phyloP scores from a whole-genome alignment of 768 basidiomycete genomes.

The Leccinum fibrillosum region DNA sequence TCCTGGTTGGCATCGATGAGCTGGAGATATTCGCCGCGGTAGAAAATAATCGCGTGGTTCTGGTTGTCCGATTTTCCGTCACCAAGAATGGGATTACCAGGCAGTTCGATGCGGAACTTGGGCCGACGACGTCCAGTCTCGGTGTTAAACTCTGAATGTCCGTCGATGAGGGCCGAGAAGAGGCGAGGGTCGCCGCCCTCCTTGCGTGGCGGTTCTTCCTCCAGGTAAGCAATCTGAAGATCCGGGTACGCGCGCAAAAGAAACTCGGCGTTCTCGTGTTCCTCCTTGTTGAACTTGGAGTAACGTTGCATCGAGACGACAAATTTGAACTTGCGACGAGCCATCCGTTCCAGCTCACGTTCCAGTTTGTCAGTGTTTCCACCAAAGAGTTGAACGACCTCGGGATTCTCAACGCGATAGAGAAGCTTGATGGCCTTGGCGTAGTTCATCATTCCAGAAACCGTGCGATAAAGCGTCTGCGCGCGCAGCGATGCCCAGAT shows the following conservation, averaged over 20 bases:
- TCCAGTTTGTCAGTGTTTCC: slow-evolving; percentile 98
- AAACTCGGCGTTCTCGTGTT: slow-evolving; percentile 98
- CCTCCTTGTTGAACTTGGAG: slow-evolving; percentile 99
- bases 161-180: slow-evolving; percentile 95
- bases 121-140: slow-evolving; percentile 87
- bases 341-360: slow-evolving; percentile 96
- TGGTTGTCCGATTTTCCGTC: slow-evolving; percentile 99
- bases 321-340: slow-evolving; percentile 98
- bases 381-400: slow-evolving; percentile 95
- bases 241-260: slow-evolving; percentile 96
- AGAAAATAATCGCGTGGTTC: slow-evolving; percentile 99
- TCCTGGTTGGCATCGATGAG: slow-evolving; percentile 99
- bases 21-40: slow-evolving; percentile 98
- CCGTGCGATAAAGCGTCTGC: slow-evolving; percentile 97
- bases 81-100: slow-evolving; percentile 97
- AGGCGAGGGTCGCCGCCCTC: slow-evolving; percentile 94
- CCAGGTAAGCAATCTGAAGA: slow-evolving; percentile 96
- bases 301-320: slow-evolving; percentile 99
- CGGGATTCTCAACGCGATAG: slow-evolving; percentile 99
- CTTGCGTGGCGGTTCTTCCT: slow-evolving; percentile 91
- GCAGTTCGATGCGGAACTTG: slow-evolving; percentile 98
- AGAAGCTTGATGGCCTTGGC: slow-evolving; percentile 98
- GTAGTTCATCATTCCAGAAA: slow-evolving; percentile 99
- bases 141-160: slow-evolving; percentile 92
- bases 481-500: slow-evolving; percentile 99